Base-by-base conservation (phyloP, 1,284 basidiomycete species). In the Tausonia pullulans region DNA sequence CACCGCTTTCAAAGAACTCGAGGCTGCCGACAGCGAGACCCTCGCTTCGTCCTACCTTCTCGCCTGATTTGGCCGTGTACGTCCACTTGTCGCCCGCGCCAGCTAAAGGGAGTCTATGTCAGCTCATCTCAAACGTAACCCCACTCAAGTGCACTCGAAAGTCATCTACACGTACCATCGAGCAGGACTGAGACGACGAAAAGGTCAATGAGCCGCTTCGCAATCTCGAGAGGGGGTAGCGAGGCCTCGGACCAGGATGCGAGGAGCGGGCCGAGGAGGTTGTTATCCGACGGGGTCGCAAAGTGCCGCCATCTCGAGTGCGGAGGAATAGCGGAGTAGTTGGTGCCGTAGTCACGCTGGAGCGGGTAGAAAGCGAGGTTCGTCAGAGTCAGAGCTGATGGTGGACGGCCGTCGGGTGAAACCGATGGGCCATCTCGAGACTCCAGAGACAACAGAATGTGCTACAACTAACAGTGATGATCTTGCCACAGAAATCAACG, bases 271-370 rank as follows among this genome's bases (percentile, higher is more conserved):
- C 79, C 68, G 77, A 79, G 49, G 73, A 73, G 49, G 78, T 79
- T 87, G 74, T 72, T 41, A 86, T 79, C 43, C 86, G 74, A 9
- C 84, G 84, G 61, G 13, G 75, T 75, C 44, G 73, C 70, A 67
- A 96, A 86, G 74, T 96, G 94, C 56, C 90, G 81, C 87, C 90
- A 92, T 41, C 94, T 83, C 43, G 92, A 90, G 73, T 97, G 94
- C 14, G 91, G 88, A 1, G 87, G 87, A 63, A 95, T 94, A 56
- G 80, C 79, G 50, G 79, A 76, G 69, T 86, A 88, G 72, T 87
- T 78, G 1, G 80, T 79, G 3, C 86, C 87, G 75, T 87, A 96
- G 76, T 95, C 91, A 63, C 90, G 83, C 87, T 92, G 67, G 9
- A 58, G 27, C n/a, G 16, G 43, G 50, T n/a, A 43, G 58, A 8